A percentile compares a stretch with the other conserved stretches of the same genome.
Evolutionary conservation across 495 filamentous ascomycete genomes (phyloP).

Genomic region (Oidiodendron maius): DNA sequence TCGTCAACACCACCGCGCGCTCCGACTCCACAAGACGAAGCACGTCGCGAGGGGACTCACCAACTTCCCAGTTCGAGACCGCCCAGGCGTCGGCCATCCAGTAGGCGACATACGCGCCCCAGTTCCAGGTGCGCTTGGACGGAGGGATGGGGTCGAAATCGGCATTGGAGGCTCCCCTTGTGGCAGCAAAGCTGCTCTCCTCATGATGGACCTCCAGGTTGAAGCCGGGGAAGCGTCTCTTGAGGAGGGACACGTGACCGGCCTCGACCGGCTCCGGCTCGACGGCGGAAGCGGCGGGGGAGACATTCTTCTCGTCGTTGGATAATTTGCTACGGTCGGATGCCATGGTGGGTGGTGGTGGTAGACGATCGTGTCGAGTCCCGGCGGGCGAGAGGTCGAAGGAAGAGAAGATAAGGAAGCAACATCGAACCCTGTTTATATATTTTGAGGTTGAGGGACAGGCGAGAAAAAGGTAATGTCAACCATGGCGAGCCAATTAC

Average conservation of each 20-base stretch:
- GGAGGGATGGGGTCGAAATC: constrained; percentile 43
- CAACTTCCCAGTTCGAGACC: constrained; percentile 54
- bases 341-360: constrained; percentile 7
- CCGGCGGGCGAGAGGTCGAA: constrained; percentile 1
- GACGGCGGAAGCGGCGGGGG: constrained; percentile 11
- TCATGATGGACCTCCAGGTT: constrained; percentile 13
- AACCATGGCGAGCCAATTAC: constrained; percentile 1
- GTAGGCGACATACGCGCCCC: constrained; percentile 43
- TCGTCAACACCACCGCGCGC: constrained; percentile 1
- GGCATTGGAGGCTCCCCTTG: constrained; percentile 26
- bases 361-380: constrained; percentile 2
- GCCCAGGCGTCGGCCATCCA: constrained; percentile 62
- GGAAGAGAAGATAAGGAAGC: not conserved
- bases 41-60: constrained; percentile 6
- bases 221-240: constrained; percentile 11
- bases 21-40: not conserved
- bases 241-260: constrained; percentile 9
- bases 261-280: constrained; percentile 6
- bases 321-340: constrained; percentile 3
- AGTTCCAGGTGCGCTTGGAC: constrained; percentile 36
- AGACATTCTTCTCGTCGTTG: constrained; percentile 14
- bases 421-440: constrained; percentile 8
- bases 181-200: constrained; percentile 16
- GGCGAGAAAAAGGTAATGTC: not conserved
- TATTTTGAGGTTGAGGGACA: constrained; percentile 4